Evolutionary conservation across 192 early-diverging fungal species (phyloP).

Genomic region (Podila minutissima): DNA sequence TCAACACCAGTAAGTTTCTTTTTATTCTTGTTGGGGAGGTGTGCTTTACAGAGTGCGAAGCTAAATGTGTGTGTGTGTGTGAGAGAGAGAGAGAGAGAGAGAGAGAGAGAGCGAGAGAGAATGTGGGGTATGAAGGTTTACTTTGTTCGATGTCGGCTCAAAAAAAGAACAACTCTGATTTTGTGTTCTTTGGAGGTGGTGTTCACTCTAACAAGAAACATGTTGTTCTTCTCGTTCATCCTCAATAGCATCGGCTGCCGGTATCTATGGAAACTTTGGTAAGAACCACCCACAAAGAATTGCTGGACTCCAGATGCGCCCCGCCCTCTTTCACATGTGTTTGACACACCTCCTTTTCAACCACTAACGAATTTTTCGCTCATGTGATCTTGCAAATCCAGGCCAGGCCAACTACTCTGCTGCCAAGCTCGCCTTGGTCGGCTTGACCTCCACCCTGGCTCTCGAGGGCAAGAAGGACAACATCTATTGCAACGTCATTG

Average conservation of each 20-base stretch:
- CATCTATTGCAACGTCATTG: slow-evolving; percentile 95
- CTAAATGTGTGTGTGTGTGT: no score
- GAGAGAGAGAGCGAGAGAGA: no score
- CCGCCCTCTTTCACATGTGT: not conserved
- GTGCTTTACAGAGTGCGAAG: not conserved
- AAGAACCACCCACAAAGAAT: not conserved
- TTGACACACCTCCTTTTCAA: not conserved
- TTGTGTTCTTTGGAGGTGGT: no score
- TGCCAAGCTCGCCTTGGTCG: slow-evolving; percentile 93
- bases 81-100: no score
- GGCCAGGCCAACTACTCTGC: slow-evolving; percentile 85
- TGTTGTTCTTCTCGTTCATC: not conserved
- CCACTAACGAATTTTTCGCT: not conserved
- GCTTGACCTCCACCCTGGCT: slow-evolving; percentile 91
- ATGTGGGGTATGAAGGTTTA: no score
- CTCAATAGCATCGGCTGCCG: slow-evolving; percentile 78
- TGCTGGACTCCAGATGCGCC: no score
- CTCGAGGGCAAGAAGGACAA: slow-evolving; percentile 91
- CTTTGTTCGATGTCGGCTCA: no score
- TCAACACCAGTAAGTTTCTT: slow-evolving; percentile 79
- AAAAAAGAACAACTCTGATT: no score
- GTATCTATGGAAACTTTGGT: slow-evolving; percentile 93
- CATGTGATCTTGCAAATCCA: not conserved
- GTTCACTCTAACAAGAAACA: not conserved
- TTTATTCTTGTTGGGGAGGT: not conserved